phyloP scores from a whole-genome alignment of 129 eudicot genomes.

The carrot (Daucus carota) region DNA sequence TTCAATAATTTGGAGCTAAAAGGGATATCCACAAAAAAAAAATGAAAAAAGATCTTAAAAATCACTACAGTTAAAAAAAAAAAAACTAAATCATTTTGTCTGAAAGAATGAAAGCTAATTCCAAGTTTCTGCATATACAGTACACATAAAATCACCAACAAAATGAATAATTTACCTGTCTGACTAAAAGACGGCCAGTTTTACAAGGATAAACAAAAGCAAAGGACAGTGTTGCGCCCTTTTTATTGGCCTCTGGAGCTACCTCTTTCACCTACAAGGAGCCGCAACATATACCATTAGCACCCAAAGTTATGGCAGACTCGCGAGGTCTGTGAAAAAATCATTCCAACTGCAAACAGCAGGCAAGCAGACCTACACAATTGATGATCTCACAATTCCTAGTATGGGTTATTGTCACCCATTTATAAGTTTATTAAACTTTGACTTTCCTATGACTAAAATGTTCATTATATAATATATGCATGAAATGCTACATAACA shows the following conservation, averaged over 20 bases:
- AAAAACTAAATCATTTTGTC: too few species aligned
- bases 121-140: background rate
- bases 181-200: constrained; percentile 63
- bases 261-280: constrained; percentile 78
- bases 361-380: background rate
- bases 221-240: constrained; percentile 74
- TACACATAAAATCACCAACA: background rate
- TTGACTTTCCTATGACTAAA: background rate
- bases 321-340: background rate
- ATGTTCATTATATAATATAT: background rate
- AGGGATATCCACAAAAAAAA: background rate
- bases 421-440: background rate
- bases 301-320: background rate
- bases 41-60: background rate
- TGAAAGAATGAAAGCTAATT: background rate
- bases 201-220: constrained; percentile 83
- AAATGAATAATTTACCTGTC: constrained; percentile 38
- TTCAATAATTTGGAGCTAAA: background rate
- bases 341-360: background rate
- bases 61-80: background rate
- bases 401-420: background rate
- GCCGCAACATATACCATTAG: background rate
- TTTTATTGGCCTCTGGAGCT: constrained; percentile 85
- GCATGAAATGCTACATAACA: background rate
- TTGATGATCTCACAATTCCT: background rate